Base-by-base conservation (phyloP, 1,284 basidiomycete genomes). In the Chondrostereum purpureum region DNA sequence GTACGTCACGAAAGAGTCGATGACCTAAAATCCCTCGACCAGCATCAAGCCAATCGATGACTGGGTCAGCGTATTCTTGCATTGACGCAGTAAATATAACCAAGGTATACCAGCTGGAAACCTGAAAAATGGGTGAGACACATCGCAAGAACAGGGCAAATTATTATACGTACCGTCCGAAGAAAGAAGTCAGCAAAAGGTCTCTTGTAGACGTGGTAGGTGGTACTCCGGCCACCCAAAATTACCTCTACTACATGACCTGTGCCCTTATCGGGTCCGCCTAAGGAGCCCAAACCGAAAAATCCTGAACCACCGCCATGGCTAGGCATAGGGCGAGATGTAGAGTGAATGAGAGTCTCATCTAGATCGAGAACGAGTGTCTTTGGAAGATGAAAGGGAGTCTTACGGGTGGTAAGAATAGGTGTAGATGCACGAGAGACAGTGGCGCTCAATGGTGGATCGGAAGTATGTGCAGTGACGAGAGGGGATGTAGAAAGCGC, bases 51-150 rank as follows among this genome's bases (percentile, higher is more conserved):
- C 96, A 99, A 67, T 99, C 96, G 56, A 99, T 99, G 20, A 99
- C 95, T 0, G 96, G 95, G 69, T 99, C 95, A 47, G 95, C 95
- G 63, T 99, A 99, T 65, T 99, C 95, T 59, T 93, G 89, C 85
- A 99, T 92, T 4, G 93, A 97, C 1, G 95, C 96, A 14, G 95
- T 99, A 66, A 95, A 99, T 53, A 99, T 91, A 45, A 99, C 94
- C 45, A 99, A 82, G 1, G 94, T 97, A 68, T 99, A 99, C 95
- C 95, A 99, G 34, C 85, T 77, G 18, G 95, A 94, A 37, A 98
- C 96, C 92, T 96, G 59, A 11, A 39, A 27, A 35, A 43, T 43
- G 43, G 45, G 48, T 53, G 44, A 49, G 46, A 41, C 56, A 41
- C 27, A n/a, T 36, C 39, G 22, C 33, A 23, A 43, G 24, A 17